Conservation (phyloP, 441 rosid species). For the Pelargonium exstipulatum region DNA sequence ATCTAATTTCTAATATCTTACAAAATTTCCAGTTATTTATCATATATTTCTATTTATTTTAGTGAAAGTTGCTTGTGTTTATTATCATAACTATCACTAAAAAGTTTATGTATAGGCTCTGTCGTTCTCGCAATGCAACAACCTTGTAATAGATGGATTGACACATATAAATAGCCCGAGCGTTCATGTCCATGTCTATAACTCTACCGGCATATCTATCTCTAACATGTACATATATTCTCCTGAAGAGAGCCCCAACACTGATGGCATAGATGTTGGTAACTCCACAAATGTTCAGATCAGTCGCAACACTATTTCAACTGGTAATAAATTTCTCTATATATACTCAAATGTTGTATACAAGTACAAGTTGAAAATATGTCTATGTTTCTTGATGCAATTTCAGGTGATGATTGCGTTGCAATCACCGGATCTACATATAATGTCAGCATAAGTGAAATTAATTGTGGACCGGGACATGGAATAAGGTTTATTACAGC, state of each 20-base stretch:
- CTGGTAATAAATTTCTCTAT: constrained; percentile 21
- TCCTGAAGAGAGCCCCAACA: constrained; percentile 43
- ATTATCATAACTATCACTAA: too few relatives aligned
- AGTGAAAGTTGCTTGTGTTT: too few relatives aligned
- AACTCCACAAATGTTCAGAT: constrained; percentile 21
- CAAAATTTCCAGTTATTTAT: too few relatives aligned
- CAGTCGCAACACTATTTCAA: constrained; percentile 22
- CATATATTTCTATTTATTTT: too few relatives aligned
- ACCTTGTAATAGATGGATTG: neutral
- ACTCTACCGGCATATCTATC: constrained; percentile 19
- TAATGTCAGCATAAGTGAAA: constrained; percentile 21
- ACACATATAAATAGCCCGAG: neutral
- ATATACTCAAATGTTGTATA: neutral
- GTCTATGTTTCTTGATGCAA: neutral
- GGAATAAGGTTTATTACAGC: constrained; percentile 33
- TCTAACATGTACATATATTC: constrained; percentile 26
- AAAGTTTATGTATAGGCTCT: neutral
- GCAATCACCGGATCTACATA: constrained; percentile 30
- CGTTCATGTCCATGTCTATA: too few relatives aligned
- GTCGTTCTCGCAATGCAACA: neutral
- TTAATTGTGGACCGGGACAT: constrained; percentile 46
- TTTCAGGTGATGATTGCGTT: constrained; percentile 42
- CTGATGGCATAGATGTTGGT: constrained; percentile 40
- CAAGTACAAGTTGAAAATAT: neutral
- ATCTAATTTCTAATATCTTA: too few relatives aligned